Base-by-base conservation (phyloP, 768 basidiomycete species). In the Trametes cingulata region DNA sequence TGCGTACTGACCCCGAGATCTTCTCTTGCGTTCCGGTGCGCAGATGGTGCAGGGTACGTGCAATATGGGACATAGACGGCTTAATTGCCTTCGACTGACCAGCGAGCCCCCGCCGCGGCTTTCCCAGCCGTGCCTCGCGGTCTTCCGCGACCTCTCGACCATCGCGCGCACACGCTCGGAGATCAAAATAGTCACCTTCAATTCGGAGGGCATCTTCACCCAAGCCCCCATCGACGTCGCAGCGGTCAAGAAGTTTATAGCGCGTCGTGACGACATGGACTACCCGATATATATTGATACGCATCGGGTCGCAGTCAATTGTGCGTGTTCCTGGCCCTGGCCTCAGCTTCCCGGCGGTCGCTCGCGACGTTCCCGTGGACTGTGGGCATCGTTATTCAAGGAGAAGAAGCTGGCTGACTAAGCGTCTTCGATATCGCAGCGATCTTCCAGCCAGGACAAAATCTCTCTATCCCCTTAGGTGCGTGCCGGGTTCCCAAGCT, bases 201-300 rank as follows among this genome's bases (percentile, higher is more conserved):
- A 71, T 48, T 60, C 68, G 62, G 71, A 72, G 52, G 69, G 68
- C 17, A 71, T 72, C 45, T 72, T 71, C 67, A 69, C 68, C 35
- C 62, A 67, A 29, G 60, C 66, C 7, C 60, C 64, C 19, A 68
- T 67, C 29, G 66, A 72, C 63, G 59, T 65, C 48, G 45, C 61
- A 25, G 63, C 65, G 6, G 63, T 72, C 51, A 67, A 61, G 54
- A 36, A 47, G 35, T 72, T 72, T 62, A 54, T 72, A 42, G 49
- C 63, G 13, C 43, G 54, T 12, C 64, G 69, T 49, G 43, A 50
- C 39, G 67, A 72, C 56, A 69, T 72, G 68, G 64, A 69, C 48
- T 72, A 68, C 42, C 70, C 71, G 27, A 64, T 71, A 27, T 70
- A 61, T 47, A 65, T 72, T 43, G 71, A 72, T 48, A 56, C 58